Percentiles rank a stretch among this genome's conserved stretches.
phyloP scores from a whole-genome alignment of 2,329 filamentous ascomycete species.

The Penicillium sp. region DNA sequence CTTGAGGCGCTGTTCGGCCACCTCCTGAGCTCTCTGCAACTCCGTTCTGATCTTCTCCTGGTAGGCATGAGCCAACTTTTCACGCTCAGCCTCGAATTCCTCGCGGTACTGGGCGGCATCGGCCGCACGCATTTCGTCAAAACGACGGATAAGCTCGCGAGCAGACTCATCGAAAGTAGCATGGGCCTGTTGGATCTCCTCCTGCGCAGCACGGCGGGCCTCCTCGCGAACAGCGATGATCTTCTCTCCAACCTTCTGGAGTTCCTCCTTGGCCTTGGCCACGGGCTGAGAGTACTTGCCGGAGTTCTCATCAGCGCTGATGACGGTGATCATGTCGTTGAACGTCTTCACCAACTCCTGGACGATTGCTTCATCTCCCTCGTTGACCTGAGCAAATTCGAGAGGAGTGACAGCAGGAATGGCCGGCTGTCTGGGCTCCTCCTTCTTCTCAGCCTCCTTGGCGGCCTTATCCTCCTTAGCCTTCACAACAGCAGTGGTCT shows the following conservation, averaged over 20 bases:
- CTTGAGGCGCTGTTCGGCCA: slow-evolving; percentile 71
- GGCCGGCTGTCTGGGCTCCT: slow-evolving; percentile 33
- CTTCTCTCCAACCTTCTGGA: slow-evolving; percentile 67
- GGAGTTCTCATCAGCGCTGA: slow-evolving; percentile 75
- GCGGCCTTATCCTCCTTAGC: slow-evolving; percentile 27
- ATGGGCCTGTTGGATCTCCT: slow-evolving; percentile 63
- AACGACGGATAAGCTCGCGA: slow-evolving; percentile 72
- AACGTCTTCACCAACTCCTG: slow-evolving; percentile 91
- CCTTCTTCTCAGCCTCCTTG: no score
- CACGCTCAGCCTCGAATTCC: slow-evolving; percentile 81
- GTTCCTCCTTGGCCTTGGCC: slow-evolving; percentile 73
- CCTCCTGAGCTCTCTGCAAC: slow-evolving; percentile 65
- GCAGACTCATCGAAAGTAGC: slow-evolving; percentile 79
- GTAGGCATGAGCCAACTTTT: slow-evolving; percentile 67
- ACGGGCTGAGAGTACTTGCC: slow-evolving; percentile 70
- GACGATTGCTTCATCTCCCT: slow-evolving; percentile 75
- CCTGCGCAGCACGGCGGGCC: slow-evolving; percentile 63
- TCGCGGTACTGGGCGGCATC: slow-evolving; percentile 76
- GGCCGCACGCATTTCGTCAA: slow-evolving; percentile 70
- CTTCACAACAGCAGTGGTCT: slow-evolving; percentile 23
- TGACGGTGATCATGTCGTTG: slow-evolving; percentile 87
- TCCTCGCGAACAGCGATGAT: slow-evolving; percentile 64
- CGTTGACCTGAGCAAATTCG: slow-evolving; percentile 66
- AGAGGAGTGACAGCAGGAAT: slow-evolving; percentile 55
- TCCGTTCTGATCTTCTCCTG: slow-evolving; percentile 70